Conservation (phyloP, 352 stramenopile genomes). For the Blastocystis sp. region DNA sequence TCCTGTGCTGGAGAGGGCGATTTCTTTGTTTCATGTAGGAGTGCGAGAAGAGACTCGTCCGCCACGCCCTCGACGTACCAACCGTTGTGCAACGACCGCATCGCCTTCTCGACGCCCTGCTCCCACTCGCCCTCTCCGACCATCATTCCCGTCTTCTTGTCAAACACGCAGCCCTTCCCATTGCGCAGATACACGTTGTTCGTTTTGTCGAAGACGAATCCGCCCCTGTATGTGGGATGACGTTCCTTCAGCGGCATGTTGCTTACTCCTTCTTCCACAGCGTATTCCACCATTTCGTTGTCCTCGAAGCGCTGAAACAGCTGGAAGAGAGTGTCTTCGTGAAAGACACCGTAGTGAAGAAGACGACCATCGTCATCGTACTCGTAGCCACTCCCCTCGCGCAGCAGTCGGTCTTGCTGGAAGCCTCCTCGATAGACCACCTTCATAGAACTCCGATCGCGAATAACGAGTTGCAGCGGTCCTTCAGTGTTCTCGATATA, state of each 20-base stretch:
- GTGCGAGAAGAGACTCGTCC: not conserved
- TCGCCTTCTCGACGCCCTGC: not conserved
- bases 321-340: not conserved
- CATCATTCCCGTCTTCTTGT: not conserved
- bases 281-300: not conserved
- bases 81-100: not conserved
- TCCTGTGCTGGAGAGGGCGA: too few relatives aligned
- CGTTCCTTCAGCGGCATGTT: not conserved
- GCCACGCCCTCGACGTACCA: not conserved
- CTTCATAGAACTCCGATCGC: not conserved
- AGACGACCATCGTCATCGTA: not conserved
- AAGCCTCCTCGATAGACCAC: slow-evolving; percentile 23
- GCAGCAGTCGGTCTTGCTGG: not conserved
- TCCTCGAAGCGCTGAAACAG: not conserved
- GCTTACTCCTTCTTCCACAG: not conserved
- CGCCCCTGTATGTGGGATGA: not conserved
- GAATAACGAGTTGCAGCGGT: not conserved
- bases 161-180: not conserved
- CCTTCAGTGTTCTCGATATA: not conserved
- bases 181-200: not conserved
- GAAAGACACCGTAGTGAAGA: slow-evolving; percentile 1
- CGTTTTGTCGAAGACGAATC: slow-evolving; percentile 14
- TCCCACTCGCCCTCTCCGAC: not conserved
- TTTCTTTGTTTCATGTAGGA: too few relatives aligned
- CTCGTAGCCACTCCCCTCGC: not conserved